These are phyloP conservation scores for Trichophyton simii DNA, from an alignment of 2,329 filamentous ascomycete species.

Conservation along the genomic window DNA sequence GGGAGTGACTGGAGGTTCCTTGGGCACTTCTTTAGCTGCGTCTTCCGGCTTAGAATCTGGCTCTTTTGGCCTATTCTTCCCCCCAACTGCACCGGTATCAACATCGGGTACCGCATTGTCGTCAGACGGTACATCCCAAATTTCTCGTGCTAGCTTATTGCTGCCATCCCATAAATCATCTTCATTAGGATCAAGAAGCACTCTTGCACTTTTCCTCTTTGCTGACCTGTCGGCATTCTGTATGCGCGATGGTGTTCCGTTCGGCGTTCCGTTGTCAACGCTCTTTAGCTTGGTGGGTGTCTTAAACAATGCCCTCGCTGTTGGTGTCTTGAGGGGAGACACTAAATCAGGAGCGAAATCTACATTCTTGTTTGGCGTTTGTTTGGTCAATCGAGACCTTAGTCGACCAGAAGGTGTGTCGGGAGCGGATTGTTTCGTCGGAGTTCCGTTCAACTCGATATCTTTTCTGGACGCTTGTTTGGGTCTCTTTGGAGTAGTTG, in stretches of 20 bases:
- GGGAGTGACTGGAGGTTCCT: conserved; percentile 15
- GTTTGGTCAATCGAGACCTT: conserved; percentile 20
- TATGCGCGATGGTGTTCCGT: conserved; percentile 48
- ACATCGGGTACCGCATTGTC: conserved; percentile 21
- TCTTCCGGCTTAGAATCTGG: conserved; percentile 12
- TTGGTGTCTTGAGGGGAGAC: conserved; percentile 28
- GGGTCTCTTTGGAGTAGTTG: conserved; percentile 31
- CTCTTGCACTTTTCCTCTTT: conserved; percentile 67
- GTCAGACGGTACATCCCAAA: conserved; percentile 38
- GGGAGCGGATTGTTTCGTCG: conserved; percentile 8
- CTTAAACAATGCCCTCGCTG: conserved; percentile 27
- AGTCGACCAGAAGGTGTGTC: conserved; percentile 16
- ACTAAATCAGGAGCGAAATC: conserved; percentile 26
- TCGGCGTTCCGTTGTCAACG: conserved; percentile 1
- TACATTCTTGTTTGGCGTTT: conserved; percentile 17
- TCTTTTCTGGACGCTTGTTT: conserved; percentile 20
- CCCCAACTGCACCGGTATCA: conserved; percentile 23
- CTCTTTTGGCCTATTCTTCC: conserved; percentile 23
- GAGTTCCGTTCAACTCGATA: conserved; percentile 12
- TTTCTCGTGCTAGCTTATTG: conserved; percentile 55
- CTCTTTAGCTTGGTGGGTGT: conserved; percentile 27
- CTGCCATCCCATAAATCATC: conserved; percentile 51
- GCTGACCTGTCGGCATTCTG: conserved; percentile 74
- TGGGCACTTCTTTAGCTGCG: conserved; percentile 15
- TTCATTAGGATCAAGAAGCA: conserved; percentile 63